phyloP scores from a whole-genome alignment of 1,139 yeast genomes.

The Geotrichum fermentans region DNA sequence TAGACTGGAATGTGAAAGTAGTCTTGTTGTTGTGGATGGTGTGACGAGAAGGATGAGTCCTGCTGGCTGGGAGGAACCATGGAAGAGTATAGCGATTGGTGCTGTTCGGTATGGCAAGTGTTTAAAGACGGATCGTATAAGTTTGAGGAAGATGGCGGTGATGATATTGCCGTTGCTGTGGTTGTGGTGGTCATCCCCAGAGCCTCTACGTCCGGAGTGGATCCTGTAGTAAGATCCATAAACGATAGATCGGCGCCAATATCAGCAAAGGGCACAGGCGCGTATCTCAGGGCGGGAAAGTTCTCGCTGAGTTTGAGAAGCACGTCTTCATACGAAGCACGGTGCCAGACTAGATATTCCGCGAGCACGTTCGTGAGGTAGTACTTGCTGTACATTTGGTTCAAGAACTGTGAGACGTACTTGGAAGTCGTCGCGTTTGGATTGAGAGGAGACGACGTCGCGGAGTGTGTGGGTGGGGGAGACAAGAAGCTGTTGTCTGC shows the following conservation, averaged over 20 bases:
- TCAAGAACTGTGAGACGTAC: conserved; percentile 10
- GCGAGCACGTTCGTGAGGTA: conserved; percentile 9
- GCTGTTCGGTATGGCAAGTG: no score
- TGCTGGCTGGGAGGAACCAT: background rate
- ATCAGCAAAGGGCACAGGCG: conserved; percentile 2
- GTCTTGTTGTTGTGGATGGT: background rate
- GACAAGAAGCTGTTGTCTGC: background rate
- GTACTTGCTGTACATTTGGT: conserved; percentile 11
- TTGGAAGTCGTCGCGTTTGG: background rate
- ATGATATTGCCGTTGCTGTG: background rate
- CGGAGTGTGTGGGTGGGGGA: background rate
- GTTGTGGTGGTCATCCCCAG: background rate
- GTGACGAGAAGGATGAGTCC: background rate
- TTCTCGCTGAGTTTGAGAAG: background rate
- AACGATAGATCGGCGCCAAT: background rate
- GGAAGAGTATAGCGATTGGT: background rate
- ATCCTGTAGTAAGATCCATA: background rate
- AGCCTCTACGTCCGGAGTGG: background rate
- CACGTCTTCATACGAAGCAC: background rate
- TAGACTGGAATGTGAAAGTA: background rate
- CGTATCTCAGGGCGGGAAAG: conserved; percentile 7
- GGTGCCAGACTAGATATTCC: conserved; percentile 2
- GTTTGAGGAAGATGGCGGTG: background rate
- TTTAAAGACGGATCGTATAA: background rate
- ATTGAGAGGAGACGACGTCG: no score